Evolutionary conservation across 2,329 filamentous ascomycete species (phyloP), one percentile per base, ranked within the genome.

Genomic region (Byssothecium circinans): DNA sequence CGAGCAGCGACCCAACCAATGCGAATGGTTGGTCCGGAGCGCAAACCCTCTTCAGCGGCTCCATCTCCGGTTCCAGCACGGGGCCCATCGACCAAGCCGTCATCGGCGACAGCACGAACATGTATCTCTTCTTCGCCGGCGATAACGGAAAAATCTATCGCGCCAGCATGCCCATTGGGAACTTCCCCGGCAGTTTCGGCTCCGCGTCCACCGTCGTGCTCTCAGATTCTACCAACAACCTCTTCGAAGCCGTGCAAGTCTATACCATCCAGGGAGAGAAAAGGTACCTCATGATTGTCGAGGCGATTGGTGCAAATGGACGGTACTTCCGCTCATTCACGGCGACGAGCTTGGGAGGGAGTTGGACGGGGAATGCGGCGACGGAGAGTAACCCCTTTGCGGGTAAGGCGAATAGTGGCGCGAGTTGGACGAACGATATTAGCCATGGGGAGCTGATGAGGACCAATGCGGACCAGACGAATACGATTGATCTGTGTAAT

Each of bases 261-360:
- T 87, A 87, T 71, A 84, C 76, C 2, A 58, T 86, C 47, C 37
- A 75, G 25, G 80, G 79, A 22, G 73, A 78, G 56, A 74, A 73
- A 53, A 69, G 78, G 53, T 87, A 86, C 67, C 78, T 87, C 46
- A 86, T 87, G 81, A 78, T 87, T n/a, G 82, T 87, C 27, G 84
- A 87, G 66, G 74, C 81, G 0, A 79, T 81, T 35, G 83, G 84
- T 1, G 30, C 66, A 0, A 69, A 75, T 25, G 83, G 83, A 1
- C 77, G 84, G 2, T 87, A 81, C 68, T 86, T 87, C 78, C 82
- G 84, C 47, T 85, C 82, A 1, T 87, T 83, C 73, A 86, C 82
- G 0, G 80, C 84, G 12, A 76, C 71, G 35, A 79, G 73, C 57
- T 74, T 87, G 8, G 61, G 64, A 30, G 84, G 84, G 8, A 42